Conservation (phyloP, 2,329 filamentous ascomycete species). For the Biscogniauxia marginata region DNA sequence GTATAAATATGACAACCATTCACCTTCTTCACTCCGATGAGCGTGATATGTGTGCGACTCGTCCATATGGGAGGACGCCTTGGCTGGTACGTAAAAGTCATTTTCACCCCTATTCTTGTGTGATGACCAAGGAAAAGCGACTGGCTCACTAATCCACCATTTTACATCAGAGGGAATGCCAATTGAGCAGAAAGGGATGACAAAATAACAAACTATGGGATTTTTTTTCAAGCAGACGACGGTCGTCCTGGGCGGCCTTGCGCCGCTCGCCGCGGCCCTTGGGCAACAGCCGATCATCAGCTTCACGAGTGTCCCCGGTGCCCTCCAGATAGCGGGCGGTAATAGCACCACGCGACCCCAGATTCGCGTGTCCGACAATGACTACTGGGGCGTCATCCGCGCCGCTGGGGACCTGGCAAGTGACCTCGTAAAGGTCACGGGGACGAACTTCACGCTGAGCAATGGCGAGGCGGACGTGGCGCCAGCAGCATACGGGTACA, state of each 20-base stretch:
- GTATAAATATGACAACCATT: neutral
- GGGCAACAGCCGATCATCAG: conserved; percentile 31
- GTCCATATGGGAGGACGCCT: too few species aligned
- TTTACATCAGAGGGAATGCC: too few species aligned
- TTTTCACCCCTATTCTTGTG: too few species aligned
- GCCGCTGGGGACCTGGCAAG: conserved; percentile 64
- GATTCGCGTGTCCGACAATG: conserved; percentile 55
- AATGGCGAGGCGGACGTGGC: conserved; percentile 41
- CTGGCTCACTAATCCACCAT: too few species aligned
- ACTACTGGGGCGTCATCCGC: conserved; percentile 68
- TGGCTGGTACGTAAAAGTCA: too few species aligned
- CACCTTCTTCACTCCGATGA: too few species aligned
- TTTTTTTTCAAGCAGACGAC: neutral
- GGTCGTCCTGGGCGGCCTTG: neutral
- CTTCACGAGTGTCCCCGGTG: conserved; percentile 19
- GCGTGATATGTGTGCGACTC: neutral
- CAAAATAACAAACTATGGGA: neutral
- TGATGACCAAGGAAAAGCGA: too few species aligned
- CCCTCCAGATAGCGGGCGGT: conserved; percentile 29
- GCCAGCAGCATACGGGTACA: conserved; percentile 42
- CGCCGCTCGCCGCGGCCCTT: conserved; percentile 20
- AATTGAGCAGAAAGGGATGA: too few species aligned
- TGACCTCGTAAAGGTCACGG: conserved; percentile 71
- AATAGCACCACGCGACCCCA: conserved; percentile 27
- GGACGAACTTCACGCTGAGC: conserved; percentile 59